These are phyloP conservation scores for Arachis monticola DNA, from an alignment of 331 rosid genomes.

Conservation along the genomic window DNA sequence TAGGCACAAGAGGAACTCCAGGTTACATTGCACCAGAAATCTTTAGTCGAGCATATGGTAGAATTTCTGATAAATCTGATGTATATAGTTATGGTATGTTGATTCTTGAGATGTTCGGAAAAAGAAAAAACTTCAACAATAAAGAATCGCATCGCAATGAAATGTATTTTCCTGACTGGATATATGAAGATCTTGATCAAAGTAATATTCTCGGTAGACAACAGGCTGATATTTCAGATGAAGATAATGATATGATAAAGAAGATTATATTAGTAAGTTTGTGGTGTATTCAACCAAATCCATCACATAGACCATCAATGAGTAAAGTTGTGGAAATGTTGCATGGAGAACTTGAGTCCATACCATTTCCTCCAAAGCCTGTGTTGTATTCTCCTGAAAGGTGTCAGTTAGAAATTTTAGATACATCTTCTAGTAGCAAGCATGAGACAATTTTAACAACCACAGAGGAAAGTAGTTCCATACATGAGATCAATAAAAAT, in stretches of 20 bases:
- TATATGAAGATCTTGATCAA: slow-evolving; percentile 6
- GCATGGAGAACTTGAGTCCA: no score
- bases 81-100: not conserved
- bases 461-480: no score
- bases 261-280: not conserved
- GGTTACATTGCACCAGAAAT: slow-evolving; percentile 16
- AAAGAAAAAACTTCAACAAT: not conserved
- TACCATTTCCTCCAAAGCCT: no score
- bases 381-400: not conserved
- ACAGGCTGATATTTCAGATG: not conserved
- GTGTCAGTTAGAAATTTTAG: not conserved
- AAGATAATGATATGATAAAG: not conserved
- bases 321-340: no score
- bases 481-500: no score
- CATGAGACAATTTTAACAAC: not conserved
- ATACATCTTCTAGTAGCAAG: not conserved
- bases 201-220: not conserved
- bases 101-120: not conserved
- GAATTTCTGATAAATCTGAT: not conserved
- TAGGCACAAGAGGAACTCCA: not conserved
- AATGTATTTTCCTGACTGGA: slow-evolving; percentile 7
- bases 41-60: not conserved
- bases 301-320: no score
- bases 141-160: not conserved
- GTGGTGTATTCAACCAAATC: not conserved